Evolutionary conservation across 2,329 filamentous ascomycete species (phyloP).

Genomic region (Alternaria rosae): DNA sequence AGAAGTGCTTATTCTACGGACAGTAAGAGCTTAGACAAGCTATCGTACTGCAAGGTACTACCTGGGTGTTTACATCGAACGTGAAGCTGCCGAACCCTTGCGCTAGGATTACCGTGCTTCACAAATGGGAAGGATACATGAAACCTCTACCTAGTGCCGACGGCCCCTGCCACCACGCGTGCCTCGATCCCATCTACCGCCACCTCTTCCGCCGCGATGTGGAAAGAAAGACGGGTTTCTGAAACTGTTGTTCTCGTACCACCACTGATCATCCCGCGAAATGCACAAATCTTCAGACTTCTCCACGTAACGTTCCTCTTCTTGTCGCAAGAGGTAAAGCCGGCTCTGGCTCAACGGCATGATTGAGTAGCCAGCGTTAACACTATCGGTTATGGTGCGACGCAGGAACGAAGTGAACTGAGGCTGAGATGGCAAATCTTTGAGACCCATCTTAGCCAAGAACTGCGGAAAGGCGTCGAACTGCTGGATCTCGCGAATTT

Average conservation of each 20-base stretch:
- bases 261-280: slow-evolving; percentile 14
- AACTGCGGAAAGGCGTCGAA: slow-evolving; percentile 56
- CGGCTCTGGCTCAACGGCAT: slow-evolving; percentile 35
- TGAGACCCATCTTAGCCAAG: slow-evolving; percentile 54
- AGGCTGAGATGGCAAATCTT: slow-evolving; percentile 20
- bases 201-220: neutral
- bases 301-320: slow-evolving; percentile 29
- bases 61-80: neutral
- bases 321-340: slow-evolving; percentile 32
- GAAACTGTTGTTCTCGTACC: slow-evolving; percentile 23
- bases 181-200: neutral
- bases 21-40: neutral
- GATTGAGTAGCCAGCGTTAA: slow-evolving; percentile 31
- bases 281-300: slow-evolving; percentile 18
- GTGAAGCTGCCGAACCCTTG: neutral
- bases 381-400: slow-evolving; percentile 33
- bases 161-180: neutral
- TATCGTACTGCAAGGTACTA: neutral
- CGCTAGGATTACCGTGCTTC: neutral
- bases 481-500: slow-evolving; percentile 54
- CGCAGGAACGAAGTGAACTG: slow-evolving; percentile 34
- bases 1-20: neutral
- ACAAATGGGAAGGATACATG: too few relatives aligned
- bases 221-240: slow-evolving; percentile 29
- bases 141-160: neutral